Base-by-base conservation (phyloP, 2,329 filamentous ascomycete genomes). In the Chrysoporthe austroafricana region DNA sequence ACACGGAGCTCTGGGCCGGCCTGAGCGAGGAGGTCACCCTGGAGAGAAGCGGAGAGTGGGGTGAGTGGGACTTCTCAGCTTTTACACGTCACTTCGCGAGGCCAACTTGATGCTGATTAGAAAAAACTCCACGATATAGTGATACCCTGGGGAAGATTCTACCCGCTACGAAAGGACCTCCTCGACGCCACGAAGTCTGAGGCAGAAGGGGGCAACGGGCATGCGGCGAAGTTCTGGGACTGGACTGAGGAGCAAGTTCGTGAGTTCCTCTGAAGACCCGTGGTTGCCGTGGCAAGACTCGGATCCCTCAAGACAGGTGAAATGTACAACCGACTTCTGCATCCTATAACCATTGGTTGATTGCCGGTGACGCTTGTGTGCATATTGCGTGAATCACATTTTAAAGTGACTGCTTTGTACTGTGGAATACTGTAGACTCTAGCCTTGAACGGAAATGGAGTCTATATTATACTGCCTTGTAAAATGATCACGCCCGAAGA, bases 161-260 rank as follows among this genome's bases (percentile, higher is more conserved):
- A 62, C 14, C 59, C 59, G 21, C 21, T 62, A 14, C 43, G 59
- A 4, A 43, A 62, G 43, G 42, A 4, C 18, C 39, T 60, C 13
- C 57, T 39, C 2, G 34, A 44, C 34, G 74, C 74, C 4, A 73
- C 72, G 18, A 75, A 77, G 68, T 62, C 74, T 1, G 73, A 76
- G 65, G 72, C 72, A 1, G 79, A 81, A 56, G 79, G 80, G 4
- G 80, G 80, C 4, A 77, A 73, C 2, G 79, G 79, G 0, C 73
- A 72, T 39, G 77, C 73, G 2, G 70, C 74, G 56, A 74, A 76
- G 56, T 81, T 81, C 62, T 82, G 79, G 79, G 71, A 77, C 6
- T 83, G 80, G 81, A 77, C 74, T 2, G 76, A 81, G 63, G 75
- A 77, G 14, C 79, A 82, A 43, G 71, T 80, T 34, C 74, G 76